Percentiles rank a stretch among this genome's conserved stretches.
Evolutionary conservation across 306 rosid species (phyloP).

Genomic region (Quillaja saponaria): DNA sequence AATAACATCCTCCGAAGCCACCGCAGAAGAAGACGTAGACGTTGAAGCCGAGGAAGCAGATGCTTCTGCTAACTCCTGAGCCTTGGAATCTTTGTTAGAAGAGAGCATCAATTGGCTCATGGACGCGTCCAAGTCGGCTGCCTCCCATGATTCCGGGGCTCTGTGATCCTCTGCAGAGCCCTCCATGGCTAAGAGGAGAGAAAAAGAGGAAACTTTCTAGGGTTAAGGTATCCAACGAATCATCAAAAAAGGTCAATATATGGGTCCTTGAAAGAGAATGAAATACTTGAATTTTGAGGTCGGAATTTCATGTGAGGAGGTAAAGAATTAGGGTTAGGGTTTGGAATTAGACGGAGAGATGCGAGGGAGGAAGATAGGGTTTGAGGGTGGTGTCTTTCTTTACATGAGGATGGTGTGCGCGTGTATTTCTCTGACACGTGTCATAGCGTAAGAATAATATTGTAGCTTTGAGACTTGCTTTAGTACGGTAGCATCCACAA

Average conservation of each 20-base stretch:
- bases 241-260: constrained; percentile 18
- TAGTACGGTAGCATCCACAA: no score
- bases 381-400: constrained; percentile 36
- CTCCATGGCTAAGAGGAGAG: constrained; percentile 55
- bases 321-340: constrained; percentile 39
- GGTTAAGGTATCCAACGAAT: constrained; percentile 32
- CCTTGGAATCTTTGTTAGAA: constrained; percentile 49
- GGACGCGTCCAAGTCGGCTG: constrained; percentile 80
- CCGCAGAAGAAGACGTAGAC: constrained; percentile 24
- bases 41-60: constrained; percentile 23
- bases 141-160: constrained; percentile 99
- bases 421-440: constrained; percentile 46
- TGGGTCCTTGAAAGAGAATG: constrained; percentile 10
- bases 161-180: constrained; percentile 89
- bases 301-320: constrained; percentile 46
- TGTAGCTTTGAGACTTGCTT: no score
- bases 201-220: constrained; percentile 21
- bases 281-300: constrained; percentile 32
- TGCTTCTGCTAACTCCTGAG: constrained; percentile 19
- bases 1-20: constrained; percentile 51
- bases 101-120: constrained; percentile 73
- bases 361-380: constrained; percentile 43
- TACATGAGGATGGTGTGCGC: constrained; percentile 28
- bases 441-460: constrained; percentile 17
- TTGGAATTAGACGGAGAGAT: constrained; percentile 11